Percentiles rank a stretch among this genome's conserved stretches.
These are phyloP conservation scores for Chaetothyriales sp. DNA, from an alignment of 2,329 filamentous ascomycete genomes.

Conservation along the genomic window DNA sequence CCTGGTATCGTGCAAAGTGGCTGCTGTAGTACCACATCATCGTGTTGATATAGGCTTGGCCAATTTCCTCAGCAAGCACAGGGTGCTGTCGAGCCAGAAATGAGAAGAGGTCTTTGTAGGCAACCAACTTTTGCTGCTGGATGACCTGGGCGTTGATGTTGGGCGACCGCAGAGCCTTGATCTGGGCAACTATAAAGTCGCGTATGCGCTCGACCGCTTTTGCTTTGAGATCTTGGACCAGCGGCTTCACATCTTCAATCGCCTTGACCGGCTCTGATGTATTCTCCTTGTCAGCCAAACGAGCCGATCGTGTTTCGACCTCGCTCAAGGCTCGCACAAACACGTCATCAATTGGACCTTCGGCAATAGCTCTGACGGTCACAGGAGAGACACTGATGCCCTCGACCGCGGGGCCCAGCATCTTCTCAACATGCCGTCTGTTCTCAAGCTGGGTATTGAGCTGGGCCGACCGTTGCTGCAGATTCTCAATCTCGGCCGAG, in stretches of 20 bases:
- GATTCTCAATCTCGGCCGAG: conserved; percentile 84
- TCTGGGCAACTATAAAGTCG: conserved; percentile 86
- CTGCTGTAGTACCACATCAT: conserved; percentile 97
- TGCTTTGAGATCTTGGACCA: conserved; percentile 65
- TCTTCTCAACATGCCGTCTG: conserved; percentile 74
- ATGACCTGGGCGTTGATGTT: conserved; percentile 96
- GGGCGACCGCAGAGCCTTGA: conserved; percentile 83
- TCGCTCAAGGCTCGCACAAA: conserved; percentile 78
- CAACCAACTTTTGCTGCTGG: conserved; percentile 80
- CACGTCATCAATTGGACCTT: conserved; percentile 76
- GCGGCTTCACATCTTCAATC: conserved; percentile 66
- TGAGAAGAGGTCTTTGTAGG: conserved; percentile 73
- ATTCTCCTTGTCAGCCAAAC: conserved; percentile 54
- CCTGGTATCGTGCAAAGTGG: conserved; percentile 78
- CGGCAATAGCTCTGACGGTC: conserved; percentile 70
- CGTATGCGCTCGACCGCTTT: conserved; percentile 84
- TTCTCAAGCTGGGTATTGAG: conserved; percentile 80
- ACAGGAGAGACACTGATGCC: conserved; percentile 78
- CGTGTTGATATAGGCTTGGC: conserved; percentile 88
- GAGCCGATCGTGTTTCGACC: conserved; percentile 61
- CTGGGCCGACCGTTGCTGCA: conserved; percentile 73
- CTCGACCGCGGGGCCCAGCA: conserved; percentile 77
- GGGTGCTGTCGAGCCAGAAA: conserved; percentile 76
- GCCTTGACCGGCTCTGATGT: conserved; percentile 57
- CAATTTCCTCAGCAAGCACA: conserved; percentile 76